Evolutionary conservation across 805 yeast genomes (phyloP).

Genomic region (Ogataea pini): DNA sequence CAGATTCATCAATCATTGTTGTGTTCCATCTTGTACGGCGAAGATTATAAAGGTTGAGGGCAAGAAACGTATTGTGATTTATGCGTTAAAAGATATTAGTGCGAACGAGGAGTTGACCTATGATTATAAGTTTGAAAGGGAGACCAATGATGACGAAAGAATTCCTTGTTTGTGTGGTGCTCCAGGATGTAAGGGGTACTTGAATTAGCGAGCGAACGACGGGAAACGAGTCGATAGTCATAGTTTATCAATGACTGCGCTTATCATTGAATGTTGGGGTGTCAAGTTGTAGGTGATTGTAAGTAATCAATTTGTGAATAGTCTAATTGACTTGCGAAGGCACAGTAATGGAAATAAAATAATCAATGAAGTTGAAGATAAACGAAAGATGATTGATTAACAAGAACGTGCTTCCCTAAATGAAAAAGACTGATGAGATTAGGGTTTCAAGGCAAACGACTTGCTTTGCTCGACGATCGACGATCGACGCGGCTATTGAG

Average conservation of each 20-base stretch:
- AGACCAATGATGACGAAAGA: constrained; percentile 82
- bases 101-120: constrained; percentile 93
- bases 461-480: neutral
- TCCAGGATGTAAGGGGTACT: constrained; percentile 87
- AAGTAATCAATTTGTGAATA: too few species aligned
- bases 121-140: constrained; percentile 93
- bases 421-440: too few species aligned
- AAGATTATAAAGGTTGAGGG: constrained; percentile 95
- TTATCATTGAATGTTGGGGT: too few species aligned
- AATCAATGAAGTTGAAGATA: too few species aligned
- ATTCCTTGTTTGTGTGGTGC: constrained; percentile 95
- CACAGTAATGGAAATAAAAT: too few species aligned
- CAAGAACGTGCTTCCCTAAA: too few species aligned
- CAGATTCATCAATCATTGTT: constrained; percentile 93
- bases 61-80: constrained; percentile 88
- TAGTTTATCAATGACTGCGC: too few species aligned
- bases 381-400: too few species aligned
- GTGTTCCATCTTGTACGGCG: constrained; percentile 97
- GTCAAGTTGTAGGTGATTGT: too few species aligned
- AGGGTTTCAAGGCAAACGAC: neutral
- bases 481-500: neutral
- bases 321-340: too few species aligned
- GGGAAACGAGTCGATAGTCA: neutral
- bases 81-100: constrained; percentile 83
- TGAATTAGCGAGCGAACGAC: constrained; percentile 50